A percentile compares a stretch with the other conserved stretches of the same genome.
These are phyloP conservation scores for Hypomontagnella monticulosa DNA, from an alignment of 495 filamentous ascomycete species.

Conservation along the genomic window DNA sequence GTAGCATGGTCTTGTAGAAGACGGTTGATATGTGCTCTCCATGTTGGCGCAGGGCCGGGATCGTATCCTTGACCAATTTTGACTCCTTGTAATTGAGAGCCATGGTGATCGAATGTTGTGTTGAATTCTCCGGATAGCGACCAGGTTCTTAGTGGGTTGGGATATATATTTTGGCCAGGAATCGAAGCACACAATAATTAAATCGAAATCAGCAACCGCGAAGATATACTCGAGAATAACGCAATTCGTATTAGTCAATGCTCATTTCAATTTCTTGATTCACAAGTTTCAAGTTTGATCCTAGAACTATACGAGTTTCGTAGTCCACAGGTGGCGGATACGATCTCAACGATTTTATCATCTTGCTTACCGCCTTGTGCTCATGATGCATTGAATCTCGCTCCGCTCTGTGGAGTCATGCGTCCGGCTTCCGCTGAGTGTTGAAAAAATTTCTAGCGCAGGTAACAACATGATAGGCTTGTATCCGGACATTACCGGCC, in stretches of 20 bases:
- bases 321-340: constrained; percentile 14
- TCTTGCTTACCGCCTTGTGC: constrained; percentile 23
- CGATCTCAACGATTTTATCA: constrained; percentile 17
- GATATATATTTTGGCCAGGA: too few relatives aligned
- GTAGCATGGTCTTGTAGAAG: constrained; percentile 76
- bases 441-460: constrained; percentile 22
- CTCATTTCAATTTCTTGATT: constrained; percentile 2
- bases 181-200: neutral
- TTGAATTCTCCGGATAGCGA: neutral
- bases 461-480: constrained; percentile 8
- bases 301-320: constrained; percentile 20
- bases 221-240: neutral
- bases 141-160: neutral
- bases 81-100: constrained; percentile 55
- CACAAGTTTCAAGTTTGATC: constrained; percentile 6
- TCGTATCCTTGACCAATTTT: constrained; percentile 55
- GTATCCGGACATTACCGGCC: constrained; percentile 26
- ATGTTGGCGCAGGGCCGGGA: constrained; percentile 66
- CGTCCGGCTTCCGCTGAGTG: constrained; percentile 18
- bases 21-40: constrained; percentile 70
- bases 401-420: constrained; percentile 21
- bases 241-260: neutral
- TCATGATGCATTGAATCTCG: constrained; percentile 14
- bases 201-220: neutral
- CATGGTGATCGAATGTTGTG: constrained; percentile 42